Percentiles rank a stretch among this genome's conserved stretches.
Evolutionary conservation across 2,329 filamentous ascomycete species (phyloP).

Genomic region (Apiospora phragmitis): DNA sequence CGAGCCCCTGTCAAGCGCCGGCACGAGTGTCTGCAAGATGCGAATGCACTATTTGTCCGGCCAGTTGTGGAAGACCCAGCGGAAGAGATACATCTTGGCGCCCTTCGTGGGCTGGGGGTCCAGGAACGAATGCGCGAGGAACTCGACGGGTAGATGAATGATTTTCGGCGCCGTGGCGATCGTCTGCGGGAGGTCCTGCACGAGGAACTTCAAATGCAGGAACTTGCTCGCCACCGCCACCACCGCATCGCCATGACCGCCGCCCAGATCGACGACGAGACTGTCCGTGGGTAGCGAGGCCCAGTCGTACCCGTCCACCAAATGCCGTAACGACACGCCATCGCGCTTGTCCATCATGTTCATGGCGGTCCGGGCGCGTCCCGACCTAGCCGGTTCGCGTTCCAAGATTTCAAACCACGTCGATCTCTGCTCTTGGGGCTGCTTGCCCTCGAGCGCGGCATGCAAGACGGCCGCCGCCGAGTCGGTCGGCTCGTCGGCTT

Average conservation of each 20-base stretch:
- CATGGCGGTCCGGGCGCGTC: conserved; percentile 22
- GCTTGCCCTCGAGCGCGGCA: not conserved
- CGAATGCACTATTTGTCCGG: conserved; percentile 4
- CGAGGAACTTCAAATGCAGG: conserved; percentile 29
- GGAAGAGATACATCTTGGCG: conserved; percentile 4
- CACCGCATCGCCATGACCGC: conserved; percentile 29
- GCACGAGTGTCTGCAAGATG: not conserved
- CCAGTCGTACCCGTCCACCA: conserved; percentile 23
- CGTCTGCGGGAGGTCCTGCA: conserved; percentile 21
- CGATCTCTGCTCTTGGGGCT: not conserved
- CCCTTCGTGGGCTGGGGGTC: not conserved
- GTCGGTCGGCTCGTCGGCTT: conserved; percentile 1
- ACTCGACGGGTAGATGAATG: conserved; percentile 6
- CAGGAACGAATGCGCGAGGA: not conserved
- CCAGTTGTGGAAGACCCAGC: conserved; percentile 7
- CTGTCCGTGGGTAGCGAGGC: conserved; percentile 12
- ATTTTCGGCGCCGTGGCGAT: conserved; percentile 5
- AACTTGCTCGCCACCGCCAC: conserved; percentile 27
- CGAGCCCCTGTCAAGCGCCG: not conserved
- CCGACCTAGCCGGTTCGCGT: conserved; percentile 15
- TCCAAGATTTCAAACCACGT: conserved; percentile 21
- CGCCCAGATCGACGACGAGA: conserved; percentile 26
- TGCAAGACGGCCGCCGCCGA: not conserved
- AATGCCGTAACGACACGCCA: conserved; percentile 20
- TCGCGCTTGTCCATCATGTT: conserved; percentile 22